Evolutionary conservation across 2,329 filamentous ascomycete genomes (phyloP).

Genomic region (Sporothrix protearum): DNA sequence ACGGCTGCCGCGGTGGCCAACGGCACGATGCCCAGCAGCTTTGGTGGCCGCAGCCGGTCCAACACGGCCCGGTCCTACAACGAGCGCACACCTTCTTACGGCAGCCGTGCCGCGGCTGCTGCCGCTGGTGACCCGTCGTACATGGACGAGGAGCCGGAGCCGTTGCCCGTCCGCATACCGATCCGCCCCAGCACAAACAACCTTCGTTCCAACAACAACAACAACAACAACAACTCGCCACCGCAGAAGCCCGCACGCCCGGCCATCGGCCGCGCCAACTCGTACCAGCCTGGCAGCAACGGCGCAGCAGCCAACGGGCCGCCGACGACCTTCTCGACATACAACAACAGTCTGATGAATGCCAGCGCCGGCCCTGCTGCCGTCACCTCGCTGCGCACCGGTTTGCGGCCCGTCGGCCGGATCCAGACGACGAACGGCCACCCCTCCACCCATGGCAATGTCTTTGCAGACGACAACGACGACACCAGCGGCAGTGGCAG

Average conservation of each 20-base stretch:
- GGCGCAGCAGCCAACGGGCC: neutral
- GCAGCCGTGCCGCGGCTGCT: conserved; percentile 37
- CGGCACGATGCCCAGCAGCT: conserved; percentile 22
- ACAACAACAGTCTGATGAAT: conserved; percentile 4
- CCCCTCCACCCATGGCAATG: conserved; percentile 38
- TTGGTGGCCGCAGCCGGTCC: conserved; percentile 41
- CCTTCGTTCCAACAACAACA: conserved; percentile 29
- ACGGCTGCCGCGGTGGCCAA: conserved; percentile 25
- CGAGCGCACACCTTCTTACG: conserved; percentile 28
- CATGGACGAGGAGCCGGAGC: conserved; percentile 37
- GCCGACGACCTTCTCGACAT: conserved; percentile 4
- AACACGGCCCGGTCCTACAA: conserved; percentile 48
- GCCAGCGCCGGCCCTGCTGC: conserved; percentile 27
- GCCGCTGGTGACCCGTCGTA: conserved; percentile 31
- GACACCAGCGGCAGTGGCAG: conserved; percentile 44
- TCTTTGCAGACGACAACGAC: conserved; percentile 49
- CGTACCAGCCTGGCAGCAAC: conserved; percentile 37
- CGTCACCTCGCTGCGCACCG: conserved; percentile 38
- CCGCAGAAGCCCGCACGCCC: conserved; percentile 40
- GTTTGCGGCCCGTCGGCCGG: conserved; percentile 46
- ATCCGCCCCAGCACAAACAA: conserved; percentile 39
- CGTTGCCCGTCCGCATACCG: conserved; percentile 43
- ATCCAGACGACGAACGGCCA: conserved; percentile 37
- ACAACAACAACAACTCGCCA: conserved; percentile 27
- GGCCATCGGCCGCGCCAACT: conserved; percentile 39